phyloP scores from a whole-genome alignment of 2,329 filamentous ascomycete genomes.

The Fusarium buharicum region DNA sequence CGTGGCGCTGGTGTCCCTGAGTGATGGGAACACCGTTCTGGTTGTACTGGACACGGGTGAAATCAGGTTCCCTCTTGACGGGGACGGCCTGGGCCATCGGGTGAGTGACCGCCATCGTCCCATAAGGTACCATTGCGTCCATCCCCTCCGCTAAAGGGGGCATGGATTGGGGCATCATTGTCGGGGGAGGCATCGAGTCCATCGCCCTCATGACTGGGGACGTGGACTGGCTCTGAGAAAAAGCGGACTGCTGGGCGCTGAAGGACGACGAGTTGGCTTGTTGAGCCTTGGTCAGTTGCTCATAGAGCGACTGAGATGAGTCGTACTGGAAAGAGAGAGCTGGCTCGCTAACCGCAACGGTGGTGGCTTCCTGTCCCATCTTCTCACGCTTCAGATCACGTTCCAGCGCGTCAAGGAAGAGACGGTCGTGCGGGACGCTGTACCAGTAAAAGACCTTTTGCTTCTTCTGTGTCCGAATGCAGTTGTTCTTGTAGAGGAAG shows the following conservation, averaged over 20 bases:
- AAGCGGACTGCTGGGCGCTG: conserved; percentile 78
- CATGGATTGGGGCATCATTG: conserved; percentile 74
- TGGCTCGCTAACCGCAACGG: conserved; percentile 94
- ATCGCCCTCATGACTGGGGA: conserved; percentile 91
- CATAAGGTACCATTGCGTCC: conserved; percentile 78
- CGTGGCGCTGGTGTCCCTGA: conserved; percentile 88
- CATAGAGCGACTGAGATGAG: conserved; percentile 97
- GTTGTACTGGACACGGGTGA: conserved; percentile 84
- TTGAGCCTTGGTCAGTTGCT: conserved; percentile 99
- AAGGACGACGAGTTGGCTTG: conserved; percentile 99
- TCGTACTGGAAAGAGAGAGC: conserved; percentile 99
- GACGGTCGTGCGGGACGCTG: conserved; percentile 95
- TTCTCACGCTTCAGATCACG: conserved; percentile 98
- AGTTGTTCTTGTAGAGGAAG: conserved; percentile 99
- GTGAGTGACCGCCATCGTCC: conserved; percentile 75
- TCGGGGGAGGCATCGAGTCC: conserved; percentile 92
- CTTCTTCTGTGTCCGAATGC: conserved; percentile 99
- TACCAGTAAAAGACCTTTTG: conserved; percentile 99
- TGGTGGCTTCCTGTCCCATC: conserved; percentile 98
- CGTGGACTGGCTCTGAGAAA: conserved; percentile 79
- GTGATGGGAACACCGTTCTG: conserved; percentile 88
- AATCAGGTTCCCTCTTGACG: conserved; percentile 91
- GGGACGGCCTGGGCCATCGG: conserved; percentile 72
- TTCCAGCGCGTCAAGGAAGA: conserved; percentile 97
- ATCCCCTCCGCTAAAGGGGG: conserved; percentile 70